Conservation (phyloP, 345 rosid species). For the Euphorbia lathyris region DNA sequence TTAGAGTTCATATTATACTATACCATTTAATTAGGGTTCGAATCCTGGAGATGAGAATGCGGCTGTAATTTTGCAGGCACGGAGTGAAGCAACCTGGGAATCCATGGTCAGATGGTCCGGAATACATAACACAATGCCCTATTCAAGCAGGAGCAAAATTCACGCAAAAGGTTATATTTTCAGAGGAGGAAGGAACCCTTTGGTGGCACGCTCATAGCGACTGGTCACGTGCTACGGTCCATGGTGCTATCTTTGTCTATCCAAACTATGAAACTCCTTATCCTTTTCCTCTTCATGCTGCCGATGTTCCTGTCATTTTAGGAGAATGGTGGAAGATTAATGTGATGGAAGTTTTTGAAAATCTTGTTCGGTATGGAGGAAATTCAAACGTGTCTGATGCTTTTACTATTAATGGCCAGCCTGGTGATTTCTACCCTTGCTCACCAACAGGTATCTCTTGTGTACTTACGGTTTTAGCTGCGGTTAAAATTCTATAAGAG, state of each 20-base stretch:
- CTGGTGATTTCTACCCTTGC: slow-evolving; percentile 42
- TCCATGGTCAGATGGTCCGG: slow-evolving; percentile 11
- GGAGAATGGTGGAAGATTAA: slow-evolving; percentile 48
- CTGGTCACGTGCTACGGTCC: slow-evolving; percentile 36
- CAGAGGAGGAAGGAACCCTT: slow-evolving; percentile 25
- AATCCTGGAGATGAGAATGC: too few relatives aligned
- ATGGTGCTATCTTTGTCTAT: slow-evolving; percentile 33
- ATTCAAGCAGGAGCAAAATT: slow-evolving; percentile 24
- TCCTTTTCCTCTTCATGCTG: slow-evolving; percentile 35
- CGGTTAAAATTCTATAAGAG: too few relatives aligned
- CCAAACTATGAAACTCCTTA: slow-evolving; percentile 27
- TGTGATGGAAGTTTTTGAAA: slow-evolving; percentile 15
- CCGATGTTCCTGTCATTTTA: slow-evolving; percentile 26
- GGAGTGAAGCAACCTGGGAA: slow-evolving; percentile 7
- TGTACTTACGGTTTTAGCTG: too few relatives aligned
- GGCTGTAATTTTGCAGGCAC: not conserved
- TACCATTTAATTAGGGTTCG: too few relatives aligned
- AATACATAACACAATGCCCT: slow-evolving; percentile 3
- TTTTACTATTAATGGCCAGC: slow-evolving; percentile 42
- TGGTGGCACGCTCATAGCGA: slow-evolving; percentile 38
- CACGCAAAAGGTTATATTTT: slow-evolving; percentile 14
- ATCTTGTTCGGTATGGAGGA: slow-evolving; percentile 17
- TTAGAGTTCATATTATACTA: too few relatives aligned
- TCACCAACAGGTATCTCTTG: slow-evolving; percentile 30
- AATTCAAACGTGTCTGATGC: slow-evolving; percentile 36